phyloP scores from a whole-genome alignment of 768 basidiomycete species.

The Panellus pusillus region DNA sequence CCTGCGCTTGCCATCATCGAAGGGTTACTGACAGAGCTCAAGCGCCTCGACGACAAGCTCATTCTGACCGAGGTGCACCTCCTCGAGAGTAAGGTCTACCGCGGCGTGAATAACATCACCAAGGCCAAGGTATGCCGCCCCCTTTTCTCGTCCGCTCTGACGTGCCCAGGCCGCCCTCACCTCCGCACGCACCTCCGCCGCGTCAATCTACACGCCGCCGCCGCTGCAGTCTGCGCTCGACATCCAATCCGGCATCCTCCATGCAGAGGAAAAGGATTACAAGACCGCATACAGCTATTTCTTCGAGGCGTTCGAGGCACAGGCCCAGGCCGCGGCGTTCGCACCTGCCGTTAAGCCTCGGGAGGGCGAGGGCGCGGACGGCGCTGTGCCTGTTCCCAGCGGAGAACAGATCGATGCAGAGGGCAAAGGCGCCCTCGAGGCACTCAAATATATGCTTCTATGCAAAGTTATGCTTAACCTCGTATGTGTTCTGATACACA shows the following conservation, averaged over 20 bases:
- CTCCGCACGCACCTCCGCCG: conserved; percentile 89
- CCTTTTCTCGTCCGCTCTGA: conserved; percentile 21
- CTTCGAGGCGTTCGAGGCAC: conserved; percentile 87
- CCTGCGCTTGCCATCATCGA: conserved; percentile 83
- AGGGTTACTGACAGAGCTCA: conserved; percentile 85
- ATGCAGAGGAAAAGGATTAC: conserved; percentile 98
- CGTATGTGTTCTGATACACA: conserved; percentile 45
- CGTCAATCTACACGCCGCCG: conserved; percentile 72
- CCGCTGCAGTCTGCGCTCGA: conserved; percentile 47
- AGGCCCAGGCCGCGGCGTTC: conserved; percentile 21
- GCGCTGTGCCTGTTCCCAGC: conserved; percentile 11
- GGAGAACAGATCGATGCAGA: conserved; percentile 72
- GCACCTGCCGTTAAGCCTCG: conserved; percentile 3
- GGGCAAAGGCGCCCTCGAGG: conserved; percentile 73
- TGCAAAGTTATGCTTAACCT: conserved; percentile 98
- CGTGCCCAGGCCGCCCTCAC: conserved; percentile 73
- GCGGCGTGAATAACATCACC: conserved; percentile 84
- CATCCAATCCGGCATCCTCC: conserved; percentile 69
- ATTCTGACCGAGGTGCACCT: conserved; percentile 96
- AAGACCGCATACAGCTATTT: conserved; percentile 97
- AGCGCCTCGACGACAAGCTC: conserved; percentile 95
- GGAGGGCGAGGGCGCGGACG: conserved; percentile 11
- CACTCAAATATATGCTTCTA: conserved; percentile 96
- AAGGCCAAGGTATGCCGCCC: conserved; percentile 74
- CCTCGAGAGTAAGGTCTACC: conserved; percentile 88